Conservation (phyloP, 202 grass and related monocot genomes). For the Cymbopogon flexuosus region DNA sequence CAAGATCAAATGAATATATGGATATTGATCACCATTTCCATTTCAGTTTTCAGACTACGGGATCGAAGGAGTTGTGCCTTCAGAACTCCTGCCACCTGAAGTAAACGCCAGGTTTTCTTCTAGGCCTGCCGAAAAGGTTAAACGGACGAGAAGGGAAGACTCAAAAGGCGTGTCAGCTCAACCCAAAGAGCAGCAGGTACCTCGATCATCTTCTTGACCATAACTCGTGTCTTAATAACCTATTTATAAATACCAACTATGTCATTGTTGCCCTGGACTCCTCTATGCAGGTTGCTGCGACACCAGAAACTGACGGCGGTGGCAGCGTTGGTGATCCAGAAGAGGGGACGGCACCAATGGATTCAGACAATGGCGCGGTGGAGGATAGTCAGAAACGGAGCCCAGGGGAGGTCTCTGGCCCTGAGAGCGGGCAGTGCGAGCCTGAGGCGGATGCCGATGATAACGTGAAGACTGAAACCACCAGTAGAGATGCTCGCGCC, state of each 20-base stretch:
- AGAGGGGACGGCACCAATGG: slow-evolving; percentile 76
- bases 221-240: not conserved
- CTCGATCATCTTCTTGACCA: not conserved
- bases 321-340: slow-evolving; percentile 71
- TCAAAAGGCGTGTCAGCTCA: slow-evolving; percentile 50
- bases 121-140: slow-evolving; percentile 64
- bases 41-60: slow-evolving; percentile 56
- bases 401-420: slow-evolving; percentile 58
- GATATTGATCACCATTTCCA: not conserved
- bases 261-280: slow-evolving; percentile 7
- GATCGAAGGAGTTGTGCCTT: slow-evolving; percentile 85
- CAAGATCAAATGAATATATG: not conserved
- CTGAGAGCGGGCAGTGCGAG: slow-evolving; percentile 62
- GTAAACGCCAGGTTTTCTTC: slow-evolving; percentile 64
- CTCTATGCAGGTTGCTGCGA: slow-evolving; percentile 44
- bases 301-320: slow-evolving; percentile 61
- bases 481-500: slow-evolving; percentile 20
- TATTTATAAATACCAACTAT: not conserved
- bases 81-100: slow-evolving; percentile 67
- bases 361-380: slow-evolving; percentile 47
- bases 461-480: slow-evolving; percentile 23
- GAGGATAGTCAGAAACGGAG: slow-evolving; percentile 73
- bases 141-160: slow-evolving; percentile 75
- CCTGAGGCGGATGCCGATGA: slow-evolving; percentile 52
- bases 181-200: slow-evolving; percentile 66